These are phyloP conservation scores for Phyllosticta citribraziliensis DNA, from an alignment of 2,329 filamentous ascomycete species.

Conservation along the genomic window DNA sequence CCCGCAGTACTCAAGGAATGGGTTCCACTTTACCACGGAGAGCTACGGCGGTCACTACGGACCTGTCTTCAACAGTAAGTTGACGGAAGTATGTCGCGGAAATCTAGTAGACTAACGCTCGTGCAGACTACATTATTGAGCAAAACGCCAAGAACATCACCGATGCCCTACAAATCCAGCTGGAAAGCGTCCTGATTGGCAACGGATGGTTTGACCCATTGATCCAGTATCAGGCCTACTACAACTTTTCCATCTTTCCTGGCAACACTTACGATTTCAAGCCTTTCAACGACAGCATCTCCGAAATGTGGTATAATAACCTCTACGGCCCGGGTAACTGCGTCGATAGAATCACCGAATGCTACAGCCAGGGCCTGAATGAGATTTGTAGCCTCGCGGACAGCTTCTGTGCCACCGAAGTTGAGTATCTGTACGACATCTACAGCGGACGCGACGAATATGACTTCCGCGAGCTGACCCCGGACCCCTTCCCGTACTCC, in stretches of 20 bases:
- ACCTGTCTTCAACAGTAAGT: conserved; percentile 40
- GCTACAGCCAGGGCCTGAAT: conserved; percentile 42
- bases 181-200: conserved; percentile 44
- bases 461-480: conserved; percentile 46
- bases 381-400: conserved; percentile 45
- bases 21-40: conserved; percentile 48
- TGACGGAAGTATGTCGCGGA: no score
- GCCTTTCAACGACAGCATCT: conserved; percentile 41
- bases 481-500: conserved; percentile 48
- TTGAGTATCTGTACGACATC: conserved; percentile 44
- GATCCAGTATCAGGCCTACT: conserved; percentile 48
- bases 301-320: conserved; percentile 47
- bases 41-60: conserved; percentile 51
- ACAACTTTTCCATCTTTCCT: conserved; percentile 47
- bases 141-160: conserved; percentile 36
- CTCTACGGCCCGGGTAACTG: conserved; percentile 53
- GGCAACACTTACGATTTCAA: conserved; percentile 49
- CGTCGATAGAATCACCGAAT: conserved; percentile 46
- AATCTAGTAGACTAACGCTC: not conserved
- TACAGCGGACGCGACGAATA: conserved; percentile 48
- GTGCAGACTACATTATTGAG: conserved; percentile 34
- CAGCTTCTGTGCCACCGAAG: conserved; percentile 44
- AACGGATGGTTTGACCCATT: conserved; percentile 51
- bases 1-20: conserved; percentile 35
- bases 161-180: conserved; percentile 38